Percentiles rank a stretch among this genome's conserved stretches.
phyloP scores from a whole-genome alignment of 345 rosid genomes.

The Salix suchowensis region DNA sequence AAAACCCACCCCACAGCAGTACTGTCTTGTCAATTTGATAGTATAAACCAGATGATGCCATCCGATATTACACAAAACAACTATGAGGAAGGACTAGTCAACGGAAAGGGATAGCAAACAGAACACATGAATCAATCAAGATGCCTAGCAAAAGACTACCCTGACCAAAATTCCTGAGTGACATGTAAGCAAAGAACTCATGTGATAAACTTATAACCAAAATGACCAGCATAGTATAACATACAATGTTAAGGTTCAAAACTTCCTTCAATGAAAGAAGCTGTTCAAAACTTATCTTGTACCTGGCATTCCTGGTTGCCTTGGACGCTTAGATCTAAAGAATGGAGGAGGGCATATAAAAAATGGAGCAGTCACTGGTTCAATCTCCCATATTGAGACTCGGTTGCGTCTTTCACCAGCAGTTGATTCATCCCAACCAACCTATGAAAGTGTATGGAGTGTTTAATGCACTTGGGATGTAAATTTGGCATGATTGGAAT shows the following conservation, averaged over 20 bases:
- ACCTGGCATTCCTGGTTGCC: constrained; percentile 86
- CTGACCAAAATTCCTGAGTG: neutral
- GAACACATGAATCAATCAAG: constrained; percentile 2
- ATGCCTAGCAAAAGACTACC: constrained; percentile 4
- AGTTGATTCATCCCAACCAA: constrained; percentile 99
- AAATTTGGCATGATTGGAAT: neutral
- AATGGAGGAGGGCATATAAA: constrained; percentile 90
- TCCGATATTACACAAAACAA: constrained; percentile 4
- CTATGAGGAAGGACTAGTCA: neutral
- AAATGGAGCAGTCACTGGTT: constrained; percentile 89
- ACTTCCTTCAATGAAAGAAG: neutral
- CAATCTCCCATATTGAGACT: constrained; percentile 95
- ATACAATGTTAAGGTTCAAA: neutral
- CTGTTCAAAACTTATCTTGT: constrained; percentile 2
- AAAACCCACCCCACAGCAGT: constrained; percentile 3
- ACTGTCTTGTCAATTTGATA: neutral
- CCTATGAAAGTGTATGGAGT: constrained; percentile 38
- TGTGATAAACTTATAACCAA: neutral
- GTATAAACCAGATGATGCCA: neutral
- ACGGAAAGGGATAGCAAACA: neutral
- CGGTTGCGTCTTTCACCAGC: constrained; percentile 78
- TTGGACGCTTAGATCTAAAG: constrained; percentile 71
- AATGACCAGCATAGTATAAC: neutral
- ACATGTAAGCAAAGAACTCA: neutral
- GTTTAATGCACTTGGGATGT: neutral